phyloP scores from a whole-genome alignment of 257 asterid species.

The Plantago elongata region DNA sequence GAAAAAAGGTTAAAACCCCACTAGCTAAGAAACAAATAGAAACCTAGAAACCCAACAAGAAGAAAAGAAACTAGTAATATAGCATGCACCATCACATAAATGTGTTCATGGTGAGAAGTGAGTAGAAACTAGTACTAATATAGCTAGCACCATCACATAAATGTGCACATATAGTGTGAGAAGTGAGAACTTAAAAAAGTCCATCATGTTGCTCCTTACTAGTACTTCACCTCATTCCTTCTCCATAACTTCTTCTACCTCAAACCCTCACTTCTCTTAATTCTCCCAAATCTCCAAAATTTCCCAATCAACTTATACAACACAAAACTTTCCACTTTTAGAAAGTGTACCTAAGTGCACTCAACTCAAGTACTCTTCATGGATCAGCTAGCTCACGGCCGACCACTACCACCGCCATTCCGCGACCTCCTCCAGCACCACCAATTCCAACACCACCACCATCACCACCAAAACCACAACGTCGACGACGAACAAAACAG shows the following conservation, averaged over 20 bases:
- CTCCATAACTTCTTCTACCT: too few species aligned
- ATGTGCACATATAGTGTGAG: too few species aligned
- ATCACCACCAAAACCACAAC: slow-evolving; percentile 36
- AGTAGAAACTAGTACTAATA: background rate
- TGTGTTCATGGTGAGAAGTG: too few species aligned
- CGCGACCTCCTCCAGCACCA: slow-evolving; percentile 1
- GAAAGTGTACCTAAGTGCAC: too few species aligned
- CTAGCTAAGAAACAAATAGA: background rate
- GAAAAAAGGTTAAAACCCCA: background rate
- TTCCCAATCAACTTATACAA: too few species aligned
- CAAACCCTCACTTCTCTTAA: too few species aligned
- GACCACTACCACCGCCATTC: slow-evolving; percentile 9
- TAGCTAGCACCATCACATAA: too few species aligned
- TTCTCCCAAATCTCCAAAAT: too few species aligned
- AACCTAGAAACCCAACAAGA: slow-evolving; percentile 1
- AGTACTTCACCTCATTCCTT: background rate
- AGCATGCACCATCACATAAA: too few species aligned
- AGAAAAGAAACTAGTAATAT: too few species aligned
- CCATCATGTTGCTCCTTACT: too few species aligned
- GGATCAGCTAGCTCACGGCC: slow-evolving; percentile 10
- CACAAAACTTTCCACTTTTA: background rate
- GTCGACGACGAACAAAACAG: slow-evolving; percentile 61
- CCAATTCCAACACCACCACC: slow-evolving; percentile 23
- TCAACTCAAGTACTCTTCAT: background rate
- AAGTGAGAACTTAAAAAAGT: too few species aligned